These are phyloP conservation scores for Pichia sp. DNA, from an alignment of 1,139 yeast species.

Conservation along the genomic window DNA sequence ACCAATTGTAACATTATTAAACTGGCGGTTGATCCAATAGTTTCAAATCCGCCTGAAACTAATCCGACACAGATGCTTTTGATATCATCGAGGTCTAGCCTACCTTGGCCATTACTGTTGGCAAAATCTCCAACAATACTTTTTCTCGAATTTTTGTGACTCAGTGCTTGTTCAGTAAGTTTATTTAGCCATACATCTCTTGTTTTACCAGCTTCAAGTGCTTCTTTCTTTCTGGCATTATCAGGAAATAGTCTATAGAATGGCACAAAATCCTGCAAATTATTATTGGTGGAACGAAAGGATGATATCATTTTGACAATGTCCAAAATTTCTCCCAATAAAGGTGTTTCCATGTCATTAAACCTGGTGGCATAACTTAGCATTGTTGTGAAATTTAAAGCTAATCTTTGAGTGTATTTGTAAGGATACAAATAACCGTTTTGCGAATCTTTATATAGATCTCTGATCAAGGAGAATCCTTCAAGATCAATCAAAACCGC, in stretches of 20 bases:
- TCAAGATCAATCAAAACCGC: constrained; percentile 37
- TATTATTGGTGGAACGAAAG: constrained; percentile 51
- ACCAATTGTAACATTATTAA: constrained; percentile 14
- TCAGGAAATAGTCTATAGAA: constrained; percentile 30
- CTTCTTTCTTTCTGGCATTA: constrained; percentile 27
- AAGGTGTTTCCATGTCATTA: constrained; percentile 29
- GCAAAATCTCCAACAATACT: constrained; percentile 20
- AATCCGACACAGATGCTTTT: constrained; percentile 37
- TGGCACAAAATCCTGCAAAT: constrained; percentile 53
- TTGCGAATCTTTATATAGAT: constrained; percentile 8
- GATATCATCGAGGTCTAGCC: constrained; percentile 18
- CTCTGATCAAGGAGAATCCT: constrained; percentile 23
- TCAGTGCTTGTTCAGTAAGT: constrained; percentile 24
- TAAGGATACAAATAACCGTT: constrained; percentile 23
- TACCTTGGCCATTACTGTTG: constrained; percentile 11
- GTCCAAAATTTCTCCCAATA: constrained; percentile 46
- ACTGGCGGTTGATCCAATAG: constrained; percentile 16
- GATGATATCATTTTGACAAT: constrained; percentile 54
- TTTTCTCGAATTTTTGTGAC: constrained; percentile 21
- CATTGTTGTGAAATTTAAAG: constrained; percentile 44
- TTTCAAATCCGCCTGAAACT: constrained; percentile 26
- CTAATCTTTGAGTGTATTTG: constrained; percentile 38
- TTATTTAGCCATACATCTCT: constrained; percentile 48
- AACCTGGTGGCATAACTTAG: constrained; percentile 55
- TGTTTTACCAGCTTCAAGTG: constrained; percentile 32